A percentile compares a stretch with the other conserved stretches of the same genome.
phyloP scores from a whole-genome alignment of 1,284 basidiomycete species.

The Ceratobasidium sp. region DNA sequence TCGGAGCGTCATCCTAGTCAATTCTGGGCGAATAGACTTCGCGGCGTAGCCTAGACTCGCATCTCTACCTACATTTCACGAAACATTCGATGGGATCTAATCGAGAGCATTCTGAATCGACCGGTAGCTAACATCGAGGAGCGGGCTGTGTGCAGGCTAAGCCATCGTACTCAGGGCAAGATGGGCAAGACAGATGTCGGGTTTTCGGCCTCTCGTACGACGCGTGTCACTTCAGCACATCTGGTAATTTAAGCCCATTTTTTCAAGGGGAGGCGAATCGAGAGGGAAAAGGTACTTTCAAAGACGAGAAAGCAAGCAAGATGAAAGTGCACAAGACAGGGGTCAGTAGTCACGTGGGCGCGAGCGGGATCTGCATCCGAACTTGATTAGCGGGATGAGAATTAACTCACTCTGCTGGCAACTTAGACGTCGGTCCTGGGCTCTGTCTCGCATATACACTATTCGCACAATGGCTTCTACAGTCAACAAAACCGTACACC shows the following conservation, averaged over 20 bases:
- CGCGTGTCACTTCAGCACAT: no score
- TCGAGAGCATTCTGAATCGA: constrained; percentile 9
- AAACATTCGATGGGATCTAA: constrained; percentile 14
- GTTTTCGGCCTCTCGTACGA: constrained; percentile 4
- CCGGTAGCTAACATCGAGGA: not conserved
- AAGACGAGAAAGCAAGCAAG: no score
- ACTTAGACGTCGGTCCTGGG: constrained; percentile 29
- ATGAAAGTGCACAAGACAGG: no score
- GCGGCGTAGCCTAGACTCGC: constrained; percentile 11
- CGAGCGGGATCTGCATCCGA: constrained; percentile 37
- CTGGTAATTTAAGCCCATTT: no score
- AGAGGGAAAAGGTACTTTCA: no score
- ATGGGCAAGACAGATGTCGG: not conserved
- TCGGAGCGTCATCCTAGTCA: no score
- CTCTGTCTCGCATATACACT: constrained; percentile 23
- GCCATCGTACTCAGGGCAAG: not conserved
- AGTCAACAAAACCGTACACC: constrained; percentile 86
- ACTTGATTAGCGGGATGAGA: constrained; percentile 27
- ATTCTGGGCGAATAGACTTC: constrained; percentile 2
- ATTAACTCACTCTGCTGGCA: constrained; percentile 35
- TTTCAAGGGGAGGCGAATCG: no score
- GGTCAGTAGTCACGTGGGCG: constrained; percentile 18
- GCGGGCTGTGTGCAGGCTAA: constrained; percentile 2
- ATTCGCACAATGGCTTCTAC: constrained; percentile 45
- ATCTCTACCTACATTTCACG: not conserved